Evolutionary conservation across 257 asterid genomes (phyloP).

Genomic region (Rhazya stricta): DNA sequence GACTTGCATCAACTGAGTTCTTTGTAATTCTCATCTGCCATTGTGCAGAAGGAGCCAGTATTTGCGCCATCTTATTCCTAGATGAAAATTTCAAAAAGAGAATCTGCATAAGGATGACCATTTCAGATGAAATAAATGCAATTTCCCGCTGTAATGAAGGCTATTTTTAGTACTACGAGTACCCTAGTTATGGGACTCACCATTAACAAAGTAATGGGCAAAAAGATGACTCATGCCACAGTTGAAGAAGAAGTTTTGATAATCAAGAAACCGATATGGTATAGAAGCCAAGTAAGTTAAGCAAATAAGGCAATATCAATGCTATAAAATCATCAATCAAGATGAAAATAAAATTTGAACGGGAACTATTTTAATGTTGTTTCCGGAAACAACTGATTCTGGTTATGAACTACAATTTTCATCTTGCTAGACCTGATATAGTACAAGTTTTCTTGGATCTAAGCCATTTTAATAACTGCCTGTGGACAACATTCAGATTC

Average conservation of each 20-base stretch:
- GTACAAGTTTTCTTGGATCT: not conserved
- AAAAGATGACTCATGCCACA: not conserved
- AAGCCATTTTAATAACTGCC: not conserved
- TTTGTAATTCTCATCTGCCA: slow-evolving; percentile 84
- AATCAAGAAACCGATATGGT: not conserved
- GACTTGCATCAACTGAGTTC: slow-evolving; percentile 48
- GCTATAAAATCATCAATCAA: not conserved
- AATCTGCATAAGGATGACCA: not conserved
- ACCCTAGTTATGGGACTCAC: not conserved
- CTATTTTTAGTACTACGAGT: not conserved
- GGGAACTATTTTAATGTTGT: not conserved
- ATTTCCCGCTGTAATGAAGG: not conserved
- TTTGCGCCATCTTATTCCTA: slow-evolving; percentile 73
- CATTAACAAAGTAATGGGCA: not conserved
- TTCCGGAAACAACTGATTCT: not conserved
- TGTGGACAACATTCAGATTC: not conserved
- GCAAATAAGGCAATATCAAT: not conserved
- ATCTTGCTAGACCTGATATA: not conserved
- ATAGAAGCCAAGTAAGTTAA: not conserved
- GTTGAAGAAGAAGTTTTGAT: not conserved
- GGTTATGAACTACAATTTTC: not conserved
- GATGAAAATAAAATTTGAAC: not conserved
- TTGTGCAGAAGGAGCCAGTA: slow-evolving; percentile 89
- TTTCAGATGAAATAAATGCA: not conserved
- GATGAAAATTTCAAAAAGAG: slow-evolving; percentile 21